Percentiles rank a stretch among this genome's conserved stretches.
phyloP scores from a whole-genome alignment of 768 basidiomycete genomes.

The Sarcomyxa edulis region DNA sequence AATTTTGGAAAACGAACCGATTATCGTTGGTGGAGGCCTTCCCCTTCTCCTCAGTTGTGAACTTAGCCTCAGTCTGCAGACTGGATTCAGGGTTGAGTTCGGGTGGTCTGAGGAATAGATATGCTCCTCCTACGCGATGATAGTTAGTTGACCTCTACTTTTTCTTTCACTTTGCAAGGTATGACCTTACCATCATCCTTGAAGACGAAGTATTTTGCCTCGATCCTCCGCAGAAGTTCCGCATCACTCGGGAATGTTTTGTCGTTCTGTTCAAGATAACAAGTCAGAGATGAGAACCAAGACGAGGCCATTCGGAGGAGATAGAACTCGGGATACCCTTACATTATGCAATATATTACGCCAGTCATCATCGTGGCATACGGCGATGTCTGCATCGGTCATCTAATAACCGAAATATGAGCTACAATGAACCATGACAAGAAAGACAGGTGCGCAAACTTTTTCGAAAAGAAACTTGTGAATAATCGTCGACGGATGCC shows the following conservation, averaged over 20 bases:
- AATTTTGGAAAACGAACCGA: no score
- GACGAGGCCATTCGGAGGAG: not conserved
- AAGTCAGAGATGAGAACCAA: not conserved
- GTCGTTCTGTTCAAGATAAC: not conserved
- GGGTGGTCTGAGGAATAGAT: no score
- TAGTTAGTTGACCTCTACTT: no score
- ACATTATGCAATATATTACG: not conserved
- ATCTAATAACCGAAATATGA: no score
- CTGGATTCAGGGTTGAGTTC: no score
- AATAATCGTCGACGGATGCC: slow-evolving; percentile 3
- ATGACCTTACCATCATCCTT: no score
- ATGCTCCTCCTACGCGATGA: no score
- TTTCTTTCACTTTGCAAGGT: no score
- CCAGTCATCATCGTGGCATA: slow-evolving; percentile 5
- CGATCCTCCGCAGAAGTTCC: not conserved
- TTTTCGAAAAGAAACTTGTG: slow-evolving; percentile 2
- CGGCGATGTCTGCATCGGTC: slow-evolving; percentile 2
- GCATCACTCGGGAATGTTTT: not conserved
- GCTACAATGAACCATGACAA: not conserved
- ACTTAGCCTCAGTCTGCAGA: no score
- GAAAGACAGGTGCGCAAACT: not conserved
- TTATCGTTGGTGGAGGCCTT: no score
- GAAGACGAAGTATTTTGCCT: no score
- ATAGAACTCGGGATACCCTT: slow-evolving; percentile 1
- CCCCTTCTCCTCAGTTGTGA: no score